Conservation (phyloP, 495 filamentous ascomycete genomes). For the Penicillium bialowiezense region DNA sequence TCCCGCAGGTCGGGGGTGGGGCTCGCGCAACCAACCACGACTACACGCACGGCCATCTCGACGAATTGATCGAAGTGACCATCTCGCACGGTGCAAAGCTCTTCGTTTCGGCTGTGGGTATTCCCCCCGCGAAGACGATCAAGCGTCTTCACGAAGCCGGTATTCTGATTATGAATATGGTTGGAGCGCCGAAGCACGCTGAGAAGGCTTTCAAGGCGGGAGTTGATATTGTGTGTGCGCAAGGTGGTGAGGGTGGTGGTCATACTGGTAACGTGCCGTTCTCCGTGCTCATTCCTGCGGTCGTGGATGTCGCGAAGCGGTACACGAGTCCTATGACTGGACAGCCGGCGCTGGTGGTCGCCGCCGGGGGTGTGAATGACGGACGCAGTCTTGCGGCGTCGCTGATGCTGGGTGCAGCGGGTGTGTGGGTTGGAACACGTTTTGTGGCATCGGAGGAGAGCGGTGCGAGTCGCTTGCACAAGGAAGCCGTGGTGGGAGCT, state of each 20-base stretch:
- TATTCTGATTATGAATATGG: slow-evolving; percentile 91
- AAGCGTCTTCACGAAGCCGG: slow-evolving; percentile 70
- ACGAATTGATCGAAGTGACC: slow-evolving; percentile 76
- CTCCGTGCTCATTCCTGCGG: slow-evolving; percentile 68
- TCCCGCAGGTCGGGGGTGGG: slow-evolving; percentile 76
- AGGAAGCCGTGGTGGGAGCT: slow-evolving; percentile 73
- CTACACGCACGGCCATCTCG: slow-evolving; percentile 80
- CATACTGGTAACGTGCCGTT: slow-evolving; percentile 77
- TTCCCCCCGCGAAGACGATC: slow-evolving; percentile 67
- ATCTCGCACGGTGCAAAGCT: slow-evolving; percentile 73
- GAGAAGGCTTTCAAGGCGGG: slow-evolving; percentile 76
- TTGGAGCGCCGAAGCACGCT: slow-evolving; percentile 85
- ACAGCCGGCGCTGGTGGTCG: slow-evolving; percentile 63
- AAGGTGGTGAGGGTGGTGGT: slow-evolving; percentile 77
- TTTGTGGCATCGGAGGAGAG: slow-evolving; percentile 80
- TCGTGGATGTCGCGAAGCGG: slow-evolving; percentile 66
- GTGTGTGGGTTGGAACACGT: slow-evolving; percentile 82
- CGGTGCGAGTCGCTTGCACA: slow-evolving; percentile 72
- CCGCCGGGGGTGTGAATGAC: slow-evolving; percentile 72
- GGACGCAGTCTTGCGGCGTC: slow-evolving; percentile 67
- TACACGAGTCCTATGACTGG: slow-evolving; percentile 57
- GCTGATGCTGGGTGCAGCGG: slow-evolving; percentile 70
- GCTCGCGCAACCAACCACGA: slow-evolving; percentile 89
- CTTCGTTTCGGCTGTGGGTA: slow-evolving; percentile 81
- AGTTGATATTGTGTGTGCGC: slow-evolving; percentile 81